phyloP scores from a whole-genome alignment of 1,284 basidiomycete species.

The Fomitopsis schrenkii region DNA sequence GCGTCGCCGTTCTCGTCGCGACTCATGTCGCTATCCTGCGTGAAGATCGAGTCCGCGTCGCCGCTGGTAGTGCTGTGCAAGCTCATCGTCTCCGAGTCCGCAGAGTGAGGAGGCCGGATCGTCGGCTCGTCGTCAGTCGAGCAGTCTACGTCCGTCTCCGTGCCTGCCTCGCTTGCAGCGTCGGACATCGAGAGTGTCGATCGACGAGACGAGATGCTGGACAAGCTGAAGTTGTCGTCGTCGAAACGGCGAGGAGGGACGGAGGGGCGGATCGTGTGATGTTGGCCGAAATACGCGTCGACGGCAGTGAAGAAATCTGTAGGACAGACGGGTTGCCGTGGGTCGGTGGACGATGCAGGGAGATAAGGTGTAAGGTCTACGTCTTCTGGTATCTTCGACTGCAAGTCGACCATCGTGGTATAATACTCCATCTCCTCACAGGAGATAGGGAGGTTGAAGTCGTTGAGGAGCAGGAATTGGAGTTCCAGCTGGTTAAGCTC shows the following conservation, averaged over 20 bases:
- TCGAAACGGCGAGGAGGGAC: not conserved
- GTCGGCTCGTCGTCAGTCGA: conserved; percentile 77
- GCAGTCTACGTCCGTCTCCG: conserved; percentile 48
- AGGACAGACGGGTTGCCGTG: conserved; percentile 32
- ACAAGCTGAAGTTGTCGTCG: conserved; percentile 8
- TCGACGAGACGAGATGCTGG: conserved; percentile 19
- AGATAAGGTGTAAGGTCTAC: conserved; percentile 23
- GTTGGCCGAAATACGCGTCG: conserved; percentile 41
- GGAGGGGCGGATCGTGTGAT: conserved; percentile 18
- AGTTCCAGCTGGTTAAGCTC: conserved; percentile 97
- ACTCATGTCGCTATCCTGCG: conserved; percentile 20
- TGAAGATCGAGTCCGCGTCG: conserved; percentile 25
- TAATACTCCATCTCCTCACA: conserved; percentile 93
- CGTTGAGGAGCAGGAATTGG: conserved; percentile 94
- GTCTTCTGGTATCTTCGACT: conserved; percentile 42
- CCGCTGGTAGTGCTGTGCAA: conserved; percentile 29
- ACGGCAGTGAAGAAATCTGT: conserved; percentile 52
- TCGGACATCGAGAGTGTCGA: conserved; percentile 28
- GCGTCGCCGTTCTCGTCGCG: conserved; percentile 16
- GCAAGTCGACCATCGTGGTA: conserved; percentile 80
- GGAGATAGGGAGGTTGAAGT: conserved; percentile 88
- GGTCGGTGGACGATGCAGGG: conserved; percentile 23
- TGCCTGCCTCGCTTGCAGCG: conserved; percentile 34
- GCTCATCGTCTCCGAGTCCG: conserved; percentile 34
- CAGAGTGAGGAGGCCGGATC: conserved; percentile 49